A percentile compares a stretch with the other conserved stretches of the same genome.
phyloP scores from a whole-genome alignment of 495 filamentous ascomycete species.

The Alectoria sarmentosa region DNA sequence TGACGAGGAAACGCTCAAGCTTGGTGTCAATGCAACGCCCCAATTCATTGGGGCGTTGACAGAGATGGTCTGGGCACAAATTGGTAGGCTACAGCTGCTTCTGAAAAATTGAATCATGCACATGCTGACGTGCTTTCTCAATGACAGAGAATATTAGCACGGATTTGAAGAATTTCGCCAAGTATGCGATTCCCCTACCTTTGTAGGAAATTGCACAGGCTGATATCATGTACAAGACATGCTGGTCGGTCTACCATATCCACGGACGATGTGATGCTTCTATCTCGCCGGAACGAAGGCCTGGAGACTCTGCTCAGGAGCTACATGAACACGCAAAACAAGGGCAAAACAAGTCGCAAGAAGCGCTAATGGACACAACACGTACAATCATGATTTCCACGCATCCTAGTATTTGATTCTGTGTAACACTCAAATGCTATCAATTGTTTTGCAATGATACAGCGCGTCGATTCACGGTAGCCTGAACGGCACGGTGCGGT shows the following conservation, averaged over 20 bases:
- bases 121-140: constrained; percentile 12
- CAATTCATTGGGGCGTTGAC: constrained; percentile 92
- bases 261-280: constrained; percentile 78
- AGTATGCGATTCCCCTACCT: constrained; percentile 31
- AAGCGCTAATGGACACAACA: constrained; percentile 7
- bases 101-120: not conserved
- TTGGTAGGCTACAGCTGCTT: constrained; percentile 47
- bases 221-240: constrained; percentile 43
- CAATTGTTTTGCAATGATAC: not conserved
- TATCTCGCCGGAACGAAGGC: constrained; percentile 79
- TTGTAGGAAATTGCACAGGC: no score
- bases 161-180: constrained; percentile 77
- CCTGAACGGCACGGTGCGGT: not conserved
- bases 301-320: constrained; percentile 64
- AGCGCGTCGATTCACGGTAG: not conserved
- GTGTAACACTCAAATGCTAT: not conserved
- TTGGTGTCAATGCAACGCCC: constrained; percentile 80
- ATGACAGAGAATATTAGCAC: constrained; percentile 59
- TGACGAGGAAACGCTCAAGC: constrained; percentile 70
- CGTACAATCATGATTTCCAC: not conserved
- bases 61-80: constrained; percentile 86
- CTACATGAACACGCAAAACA: constrained; percentile 52
- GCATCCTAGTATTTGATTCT: not conserved
- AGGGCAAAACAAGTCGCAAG: constrained; percentile 12
- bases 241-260: constrained; percentile 77